Evolutionary conservation across 2,329 filamentous ascomycete genomes (phyloP), one percentile per base, ranked within the genome.

Genomic region (Hortaea werneckii): DNA sequence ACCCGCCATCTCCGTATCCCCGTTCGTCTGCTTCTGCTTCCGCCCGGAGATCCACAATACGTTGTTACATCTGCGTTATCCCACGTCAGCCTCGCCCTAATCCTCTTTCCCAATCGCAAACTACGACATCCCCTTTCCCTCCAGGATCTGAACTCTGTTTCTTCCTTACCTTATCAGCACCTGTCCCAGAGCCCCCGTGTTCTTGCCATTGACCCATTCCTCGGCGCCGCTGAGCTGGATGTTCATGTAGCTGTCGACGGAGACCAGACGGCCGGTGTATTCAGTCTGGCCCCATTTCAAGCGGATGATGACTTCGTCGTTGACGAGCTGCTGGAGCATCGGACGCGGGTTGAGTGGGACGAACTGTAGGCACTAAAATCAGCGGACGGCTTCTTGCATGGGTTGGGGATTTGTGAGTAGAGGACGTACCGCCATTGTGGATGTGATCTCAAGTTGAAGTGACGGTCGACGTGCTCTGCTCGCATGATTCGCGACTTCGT

Each of bases 181-280:
- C 69, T 95, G 85, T 5, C 92, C 92, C 54, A 98, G 71, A 41
- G 79, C 79, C 47, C 88, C 90, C 32, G 84, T 87, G 65, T 80
- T 82, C 76, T 94, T 85, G 57, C 87, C 83, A 64, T 88, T 81
- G 62, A 95, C 85, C 69, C 83, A 95, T 69, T 98, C 92, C 70
- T 95, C 86, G 43, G 90, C 89, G 59, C 84, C 83, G 55, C 82
- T 81, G 53, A 98, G 78, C 71, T 96, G 88, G 54, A 98, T 82
- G 73, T 98, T 98, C 90, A 98, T 96, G 75, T 98, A 98, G 64
- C 85, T 88, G 72, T 98, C 92, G 63, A 94, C 86, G 59, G 85
- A 90, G 63, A 95, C 85, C 52, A 98, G 79, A 55, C 80, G 79
- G 65, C 92, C 92, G 67, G 90, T 94, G 78, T 98, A 98, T 68